phyloP scores from a whole-genome alignment of 495 filamentous ascomycete species.

The Penicillium ucsense region DNA sequence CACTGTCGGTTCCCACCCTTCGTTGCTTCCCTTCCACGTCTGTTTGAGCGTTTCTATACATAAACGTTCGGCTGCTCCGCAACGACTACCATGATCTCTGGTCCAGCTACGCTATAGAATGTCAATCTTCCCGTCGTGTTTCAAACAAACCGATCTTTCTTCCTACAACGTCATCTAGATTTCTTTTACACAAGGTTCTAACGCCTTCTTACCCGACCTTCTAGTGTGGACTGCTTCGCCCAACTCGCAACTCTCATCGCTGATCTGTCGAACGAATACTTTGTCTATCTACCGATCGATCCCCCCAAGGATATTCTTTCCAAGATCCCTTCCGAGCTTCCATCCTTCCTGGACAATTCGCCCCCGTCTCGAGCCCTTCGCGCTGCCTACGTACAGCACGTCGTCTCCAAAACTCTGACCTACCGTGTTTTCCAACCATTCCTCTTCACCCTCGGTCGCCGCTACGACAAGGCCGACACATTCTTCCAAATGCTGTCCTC shows the following conservation, averaged over 20 bases:
- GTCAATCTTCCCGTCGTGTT: slow-evolving; percentile 1
- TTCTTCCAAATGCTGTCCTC: slow-evolving; percentile 53
- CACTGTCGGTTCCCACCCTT: slow-evolving; percentile 6
- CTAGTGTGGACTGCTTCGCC: slow-evolving; percentile 50
- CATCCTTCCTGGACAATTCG: slow-evolving; percentile 45
- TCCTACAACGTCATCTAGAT: slow-evolving; percentile 11
- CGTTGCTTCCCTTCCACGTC: slow-evolving; percentile 11
- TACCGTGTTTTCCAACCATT: slow-evolving; percentile 58
- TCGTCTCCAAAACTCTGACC: slow-evolving; percentile 49
- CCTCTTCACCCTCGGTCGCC: slow-evolving; percentile 50
- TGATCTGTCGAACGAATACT: slow-evolving; percentile 48
- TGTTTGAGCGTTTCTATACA: slow-evolving; percentile 7
- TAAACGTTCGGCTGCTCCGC: not conserved
- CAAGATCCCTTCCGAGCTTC: slow-evolving; percentile 45
- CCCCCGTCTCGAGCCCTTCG: slow-evolving; percentile 45
- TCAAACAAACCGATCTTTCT: slow-evolving; percentile 9
- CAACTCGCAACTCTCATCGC: slow-evolving; percentile 49
- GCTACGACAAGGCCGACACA: slow-evolving; percentile 53
- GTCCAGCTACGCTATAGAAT: slow-evolving; percentile 20
- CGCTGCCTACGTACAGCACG: slow-evolving; percentile 51
- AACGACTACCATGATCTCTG: slow-evolving; percentile 1
- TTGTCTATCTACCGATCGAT: slow-evolving; percentile 46
- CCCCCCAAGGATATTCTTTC: slow-evolving; percentile 43
- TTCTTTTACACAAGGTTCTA: slow-evolving; percentile 27
- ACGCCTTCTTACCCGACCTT: slow-evolving; percentile 21